These are phyloP conservation scores for Yamadazyma nakazawae DNA, from an alignment of 805 yeast genomes.

Conservation along the genomic window DNA sequence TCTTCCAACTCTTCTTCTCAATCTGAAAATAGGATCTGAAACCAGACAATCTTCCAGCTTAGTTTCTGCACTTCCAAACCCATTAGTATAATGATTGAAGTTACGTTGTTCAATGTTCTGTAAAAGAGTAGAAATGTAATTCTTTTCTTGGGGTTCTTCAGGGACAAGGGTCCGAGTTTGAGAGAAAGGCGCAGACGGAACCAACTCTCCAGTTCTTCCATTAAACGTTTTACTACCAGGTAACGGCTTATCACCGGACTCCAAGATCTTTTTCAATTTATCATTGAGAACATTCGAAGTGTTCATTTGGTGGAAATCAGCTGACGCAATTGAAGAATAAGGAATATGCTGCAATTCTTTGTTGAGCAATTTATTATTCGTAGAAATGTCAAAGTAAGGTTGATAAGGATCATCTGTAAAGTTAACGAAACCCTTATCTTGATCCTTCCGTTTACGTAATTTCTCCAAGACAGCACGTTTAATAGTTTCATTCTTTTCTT, in stretches of 20 bases:
- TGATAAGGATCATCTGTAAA: slow-evolving; percentile 82
- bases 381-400: slow-evolving; percentile 71
- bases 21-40: slow-evolving; percentile 53
- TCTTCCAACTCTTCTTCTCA: slow-evolving; percentile 76
- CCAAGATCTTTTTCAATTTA: slow-evolving; percentile 35
- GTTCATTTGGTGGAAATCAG: slow-evolving; percentile 63
- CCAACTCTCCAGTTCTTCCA: slow-evolving; percentile 49
- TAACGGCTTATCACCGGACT: slow-evolving; percentile 45
- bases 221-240: slow-evolving; percentile 45
- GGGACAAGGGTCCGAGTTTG: slow-evolving; percentile 41
- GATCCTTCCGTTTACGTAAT: slow-evolving; percentile 65
- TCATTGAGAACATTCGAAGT: slow-evolving; percentile 53
- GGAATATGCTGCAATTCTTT: slow-evolving; percentile 66
- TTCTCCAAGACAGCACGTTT: slow-evolving; percentile 84
- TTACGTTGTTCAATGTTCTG: slow-evolving; percentile 37
- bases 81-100: slow-evolving; percentile 38
- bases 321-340: slow-evolving; percentile 70
- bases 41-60: slow-evolving; percentile 23
- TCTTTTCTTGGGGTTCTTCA: slow-evolving; percentile 24
- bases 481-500: slow-evolving; percentile 73
- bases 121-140: slow-evolving; percentile 39
- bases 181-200: slow-evolving; percentile 47
- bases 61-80: slow-evolving; percentile 27
- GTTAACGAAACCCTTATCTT: slow-evolving; percentile 75
- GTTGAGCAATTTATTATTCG: slow-evolving; percentile 42